Conservation (phyloP, 192 early-diverging fungal genomes). For the Radiomyces spectabilis region DNA sequence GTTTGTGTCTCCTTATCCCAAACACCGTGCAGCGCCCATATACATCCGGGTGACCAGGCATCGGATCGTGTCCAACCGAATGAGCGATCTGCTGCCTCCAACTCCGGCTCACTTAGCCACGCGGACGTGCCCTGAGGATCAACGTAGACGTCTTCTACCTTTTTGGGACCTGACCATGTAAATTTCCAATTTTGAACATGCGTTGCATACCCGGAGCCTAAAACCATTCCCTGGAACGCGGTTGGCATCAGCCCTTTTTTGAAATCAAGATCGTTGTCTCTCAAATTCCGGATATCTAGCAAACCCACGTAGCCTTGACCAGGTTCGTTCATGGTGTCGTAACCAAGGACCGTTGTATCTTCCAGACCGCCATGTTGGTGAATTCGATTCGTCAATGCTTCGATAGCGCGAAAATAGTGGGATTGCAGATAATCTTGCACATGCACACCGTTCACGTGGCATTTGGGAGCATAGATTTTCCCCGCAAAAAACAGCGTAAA, state of each 20-base stretch:
- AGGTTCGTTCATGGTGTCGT: slow-evolving; percentile 53
- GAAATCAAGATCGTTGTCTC: slow-evolving; percentile 28
- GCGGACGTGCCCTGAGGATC: slow-evolving; percentile 36
- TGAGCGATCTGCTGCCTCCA: slow-evolving; percentile 16
- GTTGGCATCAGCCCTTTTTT: slow-evolving; percentile 48
- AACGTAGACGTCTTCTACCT: slow-evolving; percentile 23
- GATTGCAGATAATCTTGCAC: slow-evolving; percentile 53
- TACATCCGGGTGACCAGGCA: slow-evolving; percentile 35
- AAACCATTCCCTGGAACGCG: slow-evolving; percentile 39
- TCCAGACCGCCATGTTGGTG: slow-evolving; percentile 32
- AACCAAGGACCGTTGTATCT: slow-evolving; percentile 41
- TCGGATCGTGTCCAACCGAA: slow-evolving; percentile 40
- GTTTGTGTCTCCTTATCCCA: slow-evolving; percentile 30
- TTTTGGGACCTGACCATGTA: slow-evolving; percentile 40
- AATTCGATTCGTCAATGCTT: slow-evolving; percentile 32
- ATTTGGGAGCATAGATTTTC: slow-evolving; percentile 34
- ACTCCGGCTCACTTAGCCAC: slow-evolving; percentile 30
- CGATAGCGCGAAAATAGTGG: slow-evolving; percentile 42
- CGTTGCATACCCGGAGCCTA: slow-evolving; percentile 36
- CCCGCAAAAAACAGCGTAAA: slow-evolving; percentile 50
- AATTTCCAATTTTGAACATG: slow-evolving; percentile 43
- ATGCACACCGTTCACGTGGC: slow-evolving; percentile 38
- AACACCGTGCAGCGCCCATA: slow-evolving; percentile 47
- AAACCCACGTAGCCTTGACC: slow-evolving; percentile 40
- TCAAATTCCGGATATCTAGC: slow-evolving; percentile 34